Evolutionary conservation across 148 eudicot genomes (phyloP), one percentile per base, ranked within the genome.

Genomic region (Camellia sinensis): DNA sequence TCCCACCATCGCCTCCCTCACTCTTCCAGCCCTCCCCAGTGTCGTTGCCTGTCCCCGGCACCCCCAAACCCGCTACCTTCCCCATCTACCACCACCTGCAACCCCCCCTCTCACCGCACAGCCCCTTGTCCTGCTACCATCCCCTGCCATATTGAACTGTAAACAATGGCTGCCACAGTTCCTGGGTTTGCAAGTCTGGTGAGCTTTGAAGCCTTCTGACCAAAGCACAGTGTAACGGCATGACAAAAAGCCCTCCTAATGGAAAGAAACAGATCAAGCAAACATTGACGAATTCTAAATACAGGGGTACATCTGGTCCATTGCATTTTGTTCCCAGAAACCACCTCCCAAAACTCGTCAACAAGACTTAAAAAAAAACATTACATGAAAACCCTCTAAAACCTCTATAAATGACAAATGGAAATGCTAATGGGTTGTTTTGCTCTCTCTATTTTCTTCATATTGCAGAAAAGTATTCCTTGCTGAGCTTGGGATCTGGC

Each of bases 401-500:
- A 69, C 74, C 81, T 78, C 81, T 74, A 56, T 57, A 50, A 63
- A 50, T 48, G 75, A 37, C 71, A 29, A 41, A 17, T 5, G 5
- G 69, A 69, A 22, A 10, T 59, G 40, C 22, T 43, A 69, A 67
- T 4, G 40, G 22, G 22, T 4, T 10, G 59, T 56, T 67, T 17
- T 52, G 14, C 14, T 12, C 53, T 19, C 46, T 46, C 21, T 44
- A 21, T 54, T 60, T 82, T 44, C 63, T 64, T 83, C 84, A 95
- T 77, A 95, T 87, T 14, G 97, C 97, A 3, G 97, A 78, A 68
- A 95, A 95, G 86, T 93, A 95, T 64, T 93, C 99, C 88, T 95
- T 93, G 93, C 98, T 93, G 66, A 82, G 86, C 93, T 95, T 95
- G 66, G 97, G 95, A 80, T 95, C 99, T 9, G 99, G 98, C 84